Base-by-base conservation (phyloP, 1,139 yeast species). In the Yamadazyma sp. region DNA sequence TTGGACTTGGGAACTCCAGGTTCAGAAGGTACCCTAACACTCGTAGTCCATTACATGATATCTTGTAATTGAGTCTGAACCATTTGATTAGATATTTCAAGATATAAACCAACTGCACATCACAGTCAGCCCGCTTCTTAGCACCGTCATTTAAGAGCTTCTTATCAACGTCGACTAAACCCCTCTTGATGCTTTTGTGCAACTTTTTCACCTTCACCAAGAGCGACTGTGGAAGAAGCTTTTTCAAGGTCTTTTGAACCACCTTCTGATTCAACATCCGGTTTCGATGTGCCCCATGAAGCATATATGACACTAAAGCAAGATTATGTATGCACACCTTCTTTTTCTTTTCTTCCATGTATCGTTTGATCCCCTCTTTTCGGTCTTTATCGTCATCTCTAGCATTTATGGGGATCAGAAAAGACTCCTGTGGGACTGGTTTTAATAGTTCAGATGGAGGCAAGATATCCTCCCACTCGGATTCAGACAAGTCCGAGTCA, bases 31-130 rank as follows among this genome's bases (percentile, higher is more conserved):
- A 62, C 0, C 72, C 72, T 33, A 65, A 47, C 0, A 64, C 65
- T 23, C 73, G 36, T 6, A 66, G 35, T 0, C 73, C 73, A 51
- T 62, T 63, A 6, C 63, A 52, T 31, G 57, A 54, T 12, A 64
- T 52, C 43, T 62, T 59, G 44, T 52, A 67, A 41, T 67, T 67
- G 20, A 61, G 46, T n/a, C 70, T 43, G 39, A 66, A 54, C 73
- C 73, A 67, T 44, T 67, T 67, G 21, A 64, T 53, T 23, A 64
- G 43, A 37, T 67, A 67, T 40, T 65, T 65, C 21, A 67, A 31
- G 7, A 65, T 53, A 39, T 65, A 66, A 5, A 63, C 51, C 36
- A 67, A 47, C 23, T 55, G 54, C 2, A 52, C 46, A 40, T 63
- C 67, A 15, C 45, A 25, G 26, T 48, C 51, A n/a, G n/a, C n/a